Base-by-base conservation (phyloP, 1,284 basidiomycete species). In the Volvariella volvacea region DNA sequence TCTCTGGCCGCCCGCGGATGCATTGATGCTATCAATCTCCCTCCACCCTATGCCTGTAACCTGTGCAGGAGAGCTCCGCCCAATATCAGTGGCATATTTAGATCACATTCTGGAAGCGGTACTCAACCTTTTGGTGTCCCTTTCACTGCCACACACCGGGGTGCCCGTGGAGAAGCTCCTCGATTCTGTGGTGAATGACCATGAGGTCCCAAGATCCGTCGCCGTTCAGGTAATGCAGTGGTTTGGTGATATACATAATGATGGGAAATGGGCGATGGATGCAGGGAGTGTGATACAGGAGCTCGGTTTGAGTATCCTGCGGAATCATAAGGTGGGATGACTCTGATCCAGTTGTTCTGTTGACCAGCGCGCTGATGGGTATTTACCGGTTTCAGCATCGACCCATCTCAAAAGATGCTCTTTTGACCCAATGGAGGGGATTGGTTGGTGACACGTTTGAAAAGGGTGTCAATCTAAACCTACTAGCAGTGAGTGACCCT, bases 371-470 rank as follows among this genome's bases (percentile, higher is more conserved):
- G n/a, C n/a, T n/a, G n/a, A n/a, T n/a, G n/a, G n/a, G n/a, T n/a
- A n/a, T n/a, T n/a, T n/a, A n/a, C n/a, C n/a, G n/a, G n/a, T n/a
- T n/a, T n/a, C 46, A 86, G 79, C 67, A 78, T 44, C 74, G 76
- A 1, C 68, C 80, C 0, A 74, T 86, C 19, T 54, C 63, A 1
- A 70, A 76, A 46, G 66, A 70, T 10, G 66, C 67, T 1, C 81
- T 93, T 46, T 45, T 90, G 25, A 52, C 54, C 0, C 73, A 73
- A 45, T 95, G 92, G 92, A 78, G 73, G 46, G 57, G 61, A 0
- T 68, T 73, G 3, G 82, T 90, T 0, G 88, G 89, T 0, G 88
- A 92, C 52, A 73, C 76, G 2, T 94, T 89, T 56, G 74, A 74
- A 39, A 61, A 70, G 1, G 48, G 64, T 1, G 76, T 87, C 15